Evolutionary conservation across 108 stramenopile genomes (phyloP).

Genomic region (Pseudonitzschia delicatissima): DNA sequence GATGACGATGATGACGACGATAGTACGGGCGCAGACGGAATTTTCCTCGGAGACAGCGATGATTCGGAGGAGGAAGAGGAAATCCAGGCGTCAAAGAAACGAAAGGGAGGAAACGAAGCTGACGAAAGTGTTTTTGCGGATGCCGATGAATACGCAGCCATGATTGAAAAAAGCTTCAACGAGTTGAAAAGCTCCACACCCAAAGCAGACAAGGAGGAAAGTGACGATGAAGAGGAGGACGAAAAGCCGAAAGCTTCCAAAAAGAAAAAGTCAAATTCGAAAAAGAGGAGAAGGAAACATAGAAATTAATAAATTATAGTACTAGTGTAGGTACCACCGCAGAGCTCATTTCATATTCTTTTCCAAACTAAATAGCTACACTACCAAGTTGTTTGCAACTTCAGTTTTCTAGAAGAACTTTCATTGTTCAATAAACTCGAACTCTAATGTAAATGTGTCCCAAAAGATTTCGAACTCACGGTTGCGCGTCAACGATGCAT

Average conservation of each 20-base stretch:
- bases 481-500: too few species aligned
- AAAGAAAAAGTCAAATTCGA: conserved; percentile 6
- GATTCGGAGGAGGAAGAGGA: conserved; percentile 35
- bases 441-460: too few species aligned
- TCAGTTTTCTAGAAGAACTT: too few species aligned
- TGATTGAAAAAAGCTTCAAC: conserved; percentile 36
- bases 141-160: conserved; percentile 66
- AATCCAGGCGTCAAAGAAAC: background rate
- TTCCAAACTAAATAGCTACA: too few species aligned
- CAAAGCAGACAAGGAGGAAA: background rate
- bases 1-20: conserved; percentile 25
- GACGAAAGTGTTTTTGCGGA: conserved; percentile 43
- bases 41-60: conserved; percentile 29
- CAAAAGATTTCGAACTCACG: too few species aligned
- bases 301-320: background rate
- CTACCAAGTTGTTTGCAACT: too few species aligned
- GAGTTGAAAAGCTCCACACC: conserved; percentile 9
- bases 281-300: conserved; percentile 17
- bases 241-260: background rate
- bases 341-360: too few species aligned
- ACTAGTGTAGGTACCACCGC: too few species aligned
- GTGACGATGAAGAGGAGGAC: background rate
- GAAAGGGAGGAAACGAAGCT: conserved; percentile 18
- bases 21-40: conserved; percentile 11
- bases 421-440: too few species aligned